Conservation (phyloP, 2,329 filamentous ascomycete species). For the Aspergillus quadricinctus region DNA sequence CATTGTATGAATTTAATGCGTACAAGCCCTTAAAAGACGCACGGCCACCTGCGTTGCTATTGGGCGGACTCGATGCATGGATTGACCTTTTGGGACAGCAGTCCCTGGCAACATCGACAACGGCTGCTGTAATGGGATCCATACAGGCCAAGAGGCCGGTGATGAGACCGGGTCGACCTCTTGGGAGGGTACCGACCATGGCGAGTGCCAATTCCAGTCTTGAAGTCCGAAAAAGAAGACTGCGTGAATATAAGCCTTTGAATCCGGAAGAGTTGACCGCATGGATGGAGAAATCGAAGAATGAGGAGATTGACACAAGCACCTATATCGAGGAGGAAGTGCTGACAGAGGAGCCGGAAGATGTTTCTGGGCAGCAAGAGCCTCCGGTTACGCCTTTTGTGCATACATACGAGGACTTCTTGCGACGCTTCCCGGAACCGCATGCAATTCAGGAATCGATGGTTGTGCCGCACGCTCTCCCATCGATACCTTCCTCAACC, state of each 20-base stretch:
- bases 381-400: slow-evolving; percentile 50
- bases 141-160: slow-evolving; percentile 35
- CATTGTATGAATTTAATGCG: slow-evolving; percentile 78
- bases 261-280: slow-evolving; percentile 74
- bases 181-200: slow-evolving; percentile 50
- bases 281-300: slow-evolving; percentile 73
- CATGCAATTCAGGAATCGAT: slow-evolving; percentile 57
- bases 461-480: slow-evolving; percentile 39
- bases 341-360: slow-evolving; percentile 39
- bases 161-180: slow-evolving; percentile 42
- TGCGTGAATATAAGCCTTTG: slow-evolving; percentile 64
- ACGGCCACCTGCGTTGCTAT: slow-evolving; percentile 68
- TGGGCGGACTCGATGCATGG: slow-evolving; percentile 85
- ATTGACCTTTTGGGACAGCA: slow-evolving; percentile 70
- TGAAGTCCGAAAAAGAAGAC: slow-evolving; percentile 52
- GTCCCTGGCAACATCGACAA: slow-evolving; percentile 57
- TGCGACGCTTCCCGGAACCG: slow-evolving; percentile 73
- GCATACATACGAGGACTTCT: slow-evolving; percentile 75
- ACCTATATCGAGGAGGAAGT: slow-evolving; percentile 37
- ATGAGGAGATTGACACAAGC: slow-evolving; percentile 54
- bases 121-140: slow-evolving; percentile 47
- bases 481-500: slow-evolving; percentile 25
- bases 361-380: slow-evolving; percentile 42
- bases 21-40: slow-evolving; percentile 64
- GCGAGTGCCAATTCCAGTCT: slow-evolving; percentile 49